These are phyloP conservation scores for barrel medic (Medicago truncatula) DNA, from an alignment of 306 rosid species.

Conservation along the genomic window DNA sequence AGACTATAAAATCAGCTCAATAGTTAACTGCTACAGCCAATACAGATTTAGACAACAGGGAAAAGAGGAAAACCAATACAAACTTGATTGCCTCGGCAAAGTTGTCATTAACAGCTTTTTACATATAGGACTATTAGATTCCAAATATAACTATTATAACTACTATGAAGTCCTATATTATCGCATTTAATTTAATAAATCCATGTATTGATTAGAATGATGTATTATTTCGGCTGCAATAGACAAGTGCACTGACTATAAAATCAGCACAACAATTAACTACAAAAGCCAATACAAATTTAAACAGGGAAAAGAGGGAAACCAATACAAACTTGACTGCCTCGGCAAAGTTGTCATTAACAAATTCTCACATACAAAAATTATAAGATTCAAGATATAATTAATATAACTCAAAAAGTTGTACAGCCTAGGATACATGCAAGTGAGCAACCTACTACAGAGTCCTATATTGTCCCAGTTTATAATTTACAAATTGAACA, in stretches of 20 bases:
- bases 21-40: constrained; percentile 27
- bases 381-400: neutral
- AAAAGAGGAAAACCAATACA: constrained; percentile 62
- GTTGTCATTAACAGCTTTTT: constrained; percentile 35
- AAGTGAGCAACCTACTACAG: neutral
- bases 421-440: neutral
- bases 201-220: neutral
- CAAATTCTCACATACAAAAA: neutral
- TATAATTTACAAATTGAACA: no score
- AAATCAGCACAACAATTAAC: constrained; percentile 35
- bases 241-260: constrained; percentile 30
- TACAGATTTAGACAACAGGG: constrained; percentile 71
- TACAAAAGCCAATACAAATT: constrained; percentile 37
- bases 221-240: constrained; percentile 29
- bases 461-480: neutral
- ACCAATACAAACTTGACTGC: constrained; percentile 44
- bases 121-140: neutral
- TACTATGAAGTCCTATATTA: no score
- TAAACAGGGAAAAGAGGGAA: constrained; percentile 78
- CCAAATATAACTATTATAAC: neutral
- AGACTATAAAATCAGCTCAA: constrained; percentile 38
- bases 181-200: neutral
- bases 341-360: constrained; percentile 73
- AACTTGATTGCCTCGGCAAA: constrained; percentile 62
- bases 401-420: neutral